A percentile compares a stretch with the other conserved stretches of the same genome.
phyloP scores from a whole-genome alignment of 1,284 basidiomycete species.

The Cutaneotrichosporon daszewskae region DNA sequence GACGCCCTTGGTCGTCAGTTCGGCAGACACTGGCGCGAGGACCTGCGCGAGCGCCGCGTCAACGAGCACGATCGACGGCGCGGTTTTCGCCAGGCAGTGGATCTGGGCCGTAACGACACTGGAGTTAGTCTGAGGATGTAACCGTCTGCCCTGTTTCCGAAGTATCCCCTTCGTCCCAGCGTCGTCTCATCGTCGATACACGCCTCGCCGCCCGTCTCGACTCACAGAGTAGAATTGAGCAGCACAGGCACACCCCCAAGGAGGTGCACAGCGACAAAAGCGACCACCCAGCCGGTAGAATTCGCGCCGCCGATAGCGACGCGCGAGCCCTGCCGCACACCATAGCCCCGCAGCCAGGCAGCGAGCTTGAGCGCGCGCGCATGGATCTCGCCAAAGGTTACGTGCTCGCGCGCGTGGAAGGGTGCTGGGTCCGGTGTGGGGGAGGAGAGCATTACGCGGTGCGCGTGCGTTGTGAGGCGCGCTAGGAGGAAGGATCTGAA shows the following conservation, averaged over 20 bases:
- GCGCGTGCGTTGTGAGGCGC: slow-evolving; percentile 18
- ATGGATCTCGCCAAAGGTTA: slow-evolving; percentile 28
- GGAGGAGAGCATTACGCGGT: slow-evolving; percentile 32
- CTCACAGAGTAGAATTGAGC: slow-evolving; percentile 37
- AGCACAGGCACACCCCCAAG: slow-evolving; percentile 34
- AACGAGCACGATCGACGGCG: slow-evolving; percentile 30
- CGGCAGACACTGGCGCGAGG: slow-evolving; percentile 13
- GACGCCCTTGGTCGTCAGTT: slow-evolving; percentile 4
- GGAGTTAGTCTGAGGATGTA: too few relatives aligned
- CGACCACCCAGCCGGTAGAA: slow-evolving; percentile 29
- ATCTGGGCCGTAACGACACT: too few relatives aligned
- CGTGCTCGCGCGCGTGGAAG: slow-evolving; percentile 6
- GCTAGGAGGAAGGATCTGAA: slow-evolving; percentile 7
- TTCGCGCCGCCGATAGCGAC: slow-evolving; percentile 39
- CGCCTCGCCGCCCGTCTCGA: not conserved
- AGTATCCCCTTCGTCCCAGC: too few relatives aligned
- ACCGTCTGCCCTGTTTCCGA: too few relatives aligned
- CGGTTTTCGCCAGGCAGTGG: slow-evolving; percentile 27
- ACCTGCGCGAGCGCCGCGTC: slow-evolving; percentile 29
- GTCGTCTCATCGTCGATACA: too few relatives aligned
- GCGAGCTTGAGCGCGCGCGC: slow-evolving; percentile 23
- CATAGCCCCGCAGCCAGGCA: slow-evolving; percentile 27
- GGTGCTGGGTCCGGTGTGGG: slow-evolving; percentile 11
- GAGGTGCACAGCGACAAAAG: slow-evolving; percentile 34
- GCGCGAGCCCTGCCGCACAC: slow-evolving; percentile 25